phyloP scores from a whole-genome alignment of 305 asterid genomes.

The Fraxinus xanthoxyloides region DNA sequence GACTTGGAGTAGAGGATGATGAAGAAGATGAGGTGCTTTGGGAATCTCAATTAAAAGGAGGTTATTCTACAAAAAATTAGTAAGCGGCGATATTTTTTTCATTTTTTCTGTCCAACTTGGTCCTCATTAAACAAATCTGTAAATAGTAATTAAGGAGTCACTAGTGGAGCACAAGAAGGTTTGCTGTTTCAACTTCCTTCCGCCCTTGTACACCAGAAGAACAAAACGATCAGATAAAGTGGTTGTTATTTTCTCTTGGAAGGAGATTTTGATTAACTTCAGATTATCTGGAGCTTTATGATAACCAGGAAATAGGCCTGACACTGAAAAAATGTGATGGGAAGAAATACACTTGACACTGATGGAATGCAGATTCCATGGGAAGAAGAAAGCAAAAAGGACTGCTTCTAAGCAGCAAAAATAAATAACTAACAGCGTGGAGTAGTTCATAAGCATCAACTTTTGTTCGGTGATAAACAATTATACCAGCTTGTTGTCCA shows the following conservation, averaged over 20 bases:
- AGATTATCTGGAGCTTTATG: slow-evolving; percentile 1
- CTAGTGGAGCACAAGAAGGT: background rate
- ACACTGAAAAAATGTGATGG: background rate
- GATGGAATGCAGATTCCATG: too few species aligned
- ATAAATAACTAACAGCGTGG: too few species aligned
- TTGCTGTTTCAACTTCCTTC: background rate
- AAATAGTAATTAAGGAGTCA: background rate
- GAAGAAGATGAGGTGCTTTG: background rate
- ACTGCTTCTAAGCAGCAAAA: too few species aligned
- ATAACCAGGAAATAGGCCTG: background rate
- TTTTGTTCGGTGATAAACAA: background rate
- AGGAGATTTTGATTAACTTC: background rate
- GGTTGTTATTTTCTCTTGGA: background rate
- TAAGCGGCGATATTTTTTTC: background rate
- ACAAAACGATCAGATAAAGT: background rate
- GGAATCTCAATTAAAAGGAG: background rate
- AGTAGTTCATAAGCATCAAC: too few species aligned
- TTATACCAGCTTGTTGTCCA: slow-evolving; percentile 93
- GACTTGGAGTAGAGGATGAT: background rate
- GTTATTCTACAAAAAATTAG: background rate
- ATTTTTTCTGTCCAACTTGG: background rate
- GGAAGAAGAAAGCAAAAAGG: too few species aligned
- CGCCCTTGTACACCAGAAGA: background rate
- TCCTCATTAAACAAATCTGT: background rate
- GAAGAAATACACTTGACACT: background rate